These are phyloP conservation scores for Yamadazyma jaroonii DNA, from an alignment of 1,139 yeast genomes.

Conservation along the genomic window DNA sequence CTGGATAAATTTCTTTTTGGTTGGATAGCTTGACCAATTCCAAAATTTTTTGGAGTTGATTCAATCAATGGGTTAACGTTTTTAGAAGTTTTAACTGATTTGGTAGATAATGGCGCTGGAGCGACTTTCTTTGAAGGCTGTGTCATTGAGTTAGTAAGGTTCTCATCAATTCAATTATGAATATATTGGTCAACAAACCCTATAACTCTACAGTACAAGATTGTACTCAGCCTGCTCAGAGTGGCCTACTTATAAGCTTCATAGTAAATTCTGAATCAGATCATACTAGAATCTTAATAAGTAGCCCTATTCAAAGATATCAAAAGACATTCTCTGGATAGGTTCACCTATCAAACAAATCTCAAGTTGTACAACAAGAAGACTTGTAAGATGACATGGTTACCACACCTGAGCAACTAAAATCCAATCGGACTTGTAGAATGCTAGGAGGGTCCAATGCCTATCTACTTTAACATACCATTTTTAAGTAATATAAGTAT, in stretches of 20 bases:
- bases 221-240: slow-evolving; percentile 21
- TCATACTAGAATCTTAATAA: not conserved
- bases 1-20: slow-evolving; percentile 62
- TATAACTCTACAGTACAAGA: slow-evolving; percentile 19
- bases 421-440: slow-evolving; percentile 1
- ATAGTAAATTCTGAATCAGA: not conserved
- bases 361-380: not conserved
- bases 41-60: slow-evolving; percentile 39
- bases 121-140: slow-evolving; percentile 55
- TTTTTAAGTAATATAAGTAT: slow-evolving; percentile 1
- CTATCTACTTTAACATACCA: slow-evolving; percentile 6
- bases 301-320: not conserved
- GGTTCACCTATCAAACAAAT: slow-evolving; percentile 1
- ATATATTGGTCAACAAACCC: slow-evolving; percentile 11
- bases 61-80: slow-evolving; percentile 38
- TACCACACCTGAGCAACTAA: slow-evolving; percentile 5
- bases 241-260: slow-evolving; percentile 8
- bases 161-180: slow-evolving; percentile 2
- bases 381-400: slow-evolving; percentile 2
- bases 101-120: slow-evolving; percentile 51
- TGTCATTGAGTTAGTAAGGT: slow-evolving; percentile 62
- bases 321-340: not conserved
- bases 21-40: slow-evolving; percentile 42
- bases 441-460: slow-evolving; percentile 8
- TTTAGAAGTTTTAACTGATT: slow-evolving; percentile 20